Base-by-base conservation (phyloP, 495 filamentous ascomycete genomes). In the Sordaria brevicollis region DNA sequence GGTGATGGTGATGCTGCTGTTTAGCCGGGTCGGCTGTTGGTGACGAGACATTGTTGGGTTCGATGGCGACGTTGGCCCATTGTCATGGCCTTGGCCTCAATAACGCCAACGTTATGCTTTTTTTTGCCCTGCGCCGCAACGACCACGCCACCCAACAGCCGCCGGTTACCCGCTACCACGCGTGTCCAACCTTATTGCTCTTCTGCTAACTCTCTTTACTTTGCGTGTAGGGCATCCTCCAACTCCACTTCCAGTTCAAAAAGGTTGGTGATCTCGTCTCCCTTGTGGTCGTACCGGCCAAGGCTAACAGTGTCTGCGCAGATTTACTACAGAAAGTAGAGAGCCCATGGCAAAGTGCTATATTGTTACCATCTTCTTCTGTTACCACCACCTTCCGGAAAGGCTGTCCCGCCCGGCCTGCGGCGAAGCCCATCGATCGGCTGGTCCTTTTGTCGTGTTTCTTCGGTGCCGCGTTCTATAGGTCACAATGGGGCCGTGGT, bases 241-340 rank as follows among this genome's bases (percentile, higher is more conserved):
- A 97, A 83, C 84, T 99, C 37, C 95, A 98, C 79, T 99, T 99
- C 79, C 93, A 97, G 78, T 96, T 98, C 84, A 98, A 98, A 79
- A 94, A 88, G 85, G 84, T 87, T 76, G 62, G 79, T 74, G 17
- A 57, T 19, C 10, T 34, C 6, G 15, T 29, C 36, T 57, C 62
- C 29, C 35, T 39, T 65, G 17, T 43, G 37, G 38, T 62, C 67
- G 25, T 25, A 33, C 21, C n/a, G n/a, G 65, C 62, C 33, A 39
- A 65, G 75, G 69, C 83, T 88, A 71, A 88, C 79, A 72, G 49
- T 69, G 65, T 71, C 19, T 65, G 41, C 69, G 69, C 79, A 90
- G 88, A 86, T 90, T 65, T 91, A 89, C 71, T 91, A 91, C 76
- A 83, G 89, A 66, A 91, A 91, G 71, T 90, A 83, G 76, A 69